Percentiles rank a stretch among this genome's conserved stretches.
Evolutionary conservation across 371 early-diverging fungal genomes (phyloP).

Genomic region (Mucor racemosus): DNA sequence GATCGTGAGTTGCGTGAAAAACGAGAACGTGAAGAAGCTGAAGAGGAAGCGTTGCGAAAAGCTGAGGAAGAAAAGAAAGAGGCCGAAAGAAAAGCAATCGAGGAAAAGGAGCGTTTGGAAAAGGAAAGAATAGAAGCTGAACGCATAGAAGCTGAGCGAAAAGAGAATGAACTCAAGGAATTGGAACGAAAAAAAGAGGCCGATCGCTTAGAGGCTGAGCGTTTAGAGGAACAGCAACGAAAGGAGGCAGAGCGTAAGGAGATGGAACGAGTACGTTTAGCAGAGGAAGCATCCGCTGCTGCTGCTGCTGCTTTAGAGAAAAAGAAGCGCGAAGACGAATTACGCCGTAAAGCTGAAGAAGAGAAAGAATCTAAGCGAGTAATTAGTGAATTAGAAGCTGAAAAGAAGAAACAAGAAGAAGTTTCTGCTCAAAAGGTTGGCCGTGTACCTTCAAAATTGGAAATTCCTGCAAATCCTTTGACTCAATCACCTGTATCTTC

Average conservation of each 20-base stretch:
- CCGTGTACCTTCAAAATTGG: not conserved
- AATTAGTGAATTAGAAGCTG: slow-evolving; percentile 37
- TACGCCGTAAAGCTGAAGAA: slow-evolving; percentile 22
- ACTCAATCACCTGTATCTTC: slow-evolving; percentile 22
- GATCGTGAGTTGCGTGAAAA: slow-evolving; percentile 37
- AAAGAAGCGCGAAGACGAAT: slow-evolving; percentile 25
- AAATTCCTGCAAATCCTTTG: not conserved
- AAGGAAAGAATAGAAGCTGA: slow-evolving; percentile 41
- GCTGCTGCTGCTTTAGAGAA: slow-evolving; percentile 17
- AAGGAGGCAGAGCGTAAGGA: slow-evolving; percentile 25
- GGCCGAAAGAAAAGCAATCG: slow-evolving; percentile 16
- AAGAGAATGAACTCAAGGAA: slow-evolving; percentile 1
- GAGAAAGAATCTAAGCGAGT: slow-evolving; percentile 28
- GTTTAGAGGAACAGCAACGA: slow-evolving; percentile 28
- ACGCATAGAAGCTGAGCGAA: slow-evolving; percentile 22
- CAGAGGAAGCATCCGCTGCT: slow-evolving; percentile 31
- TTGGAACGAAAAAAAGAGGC: slow-evolving; percentile 23
- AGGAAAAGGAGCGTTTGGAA: slow-evolving; percentile 23
- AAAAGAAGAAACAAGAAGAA: slow-evolving; percentile 43
- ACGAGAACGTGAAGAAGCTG: slow-evolving; percentile 54
- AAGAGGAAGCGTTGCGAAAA: slow-evolving; percentile 40
- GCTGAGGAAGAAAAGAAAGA: slow-evolving; percentile 33
- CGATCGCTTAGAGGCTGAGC: slow-evolving; percentile 17
- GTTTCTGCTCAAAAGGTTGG: slow-evolving; percentile 35
- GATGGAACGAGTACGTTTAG: slow-evolving; percentile 20